phyloP scores from a whole-genome alignment of 805 yeast genomes.

The Ogataea neopini region DNA sequence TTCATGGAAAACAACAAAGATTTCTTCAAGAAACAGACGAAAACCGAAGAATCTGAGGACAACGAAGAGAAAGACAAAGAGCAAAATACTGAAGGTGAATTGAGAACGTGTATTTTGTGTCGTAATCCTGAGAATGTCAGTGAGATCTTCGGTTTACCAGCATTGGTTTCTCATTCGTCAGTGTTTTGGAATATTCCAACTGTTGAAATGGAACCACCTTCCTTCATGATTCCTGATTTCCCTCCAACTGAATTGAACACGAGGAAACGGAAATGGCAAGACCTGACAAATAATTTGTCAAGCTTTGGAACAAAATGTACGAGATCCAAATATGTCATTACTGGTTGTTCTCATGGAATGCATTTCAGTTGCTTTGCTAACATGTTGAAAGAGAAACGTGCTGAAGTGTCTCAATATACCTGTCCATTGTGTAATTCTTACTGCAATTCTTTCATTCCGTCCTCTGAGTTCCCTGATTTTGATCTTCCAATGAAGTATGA shows the following conservation, averaged over 20 bases:
- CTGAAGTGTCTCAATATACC: constrained; percentile 29
- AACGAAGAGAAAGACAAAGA: constrained; percentile 23
- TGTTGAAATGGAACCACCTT: constrained; percentile 31
- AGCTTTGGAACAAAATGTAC: constrained; percentile 34
- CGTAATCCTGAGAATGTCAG: constrained; percentile 49
- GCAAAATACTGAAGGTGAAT: constrained; percentile 16
- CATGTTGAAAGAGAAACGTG: constrained; percentile 28
- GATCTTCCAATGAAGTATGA: constrained; percentile 25
- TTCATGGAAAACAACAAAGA: constrained; percentile 44
- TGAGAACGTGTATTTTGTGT: constrained; percentile 55
- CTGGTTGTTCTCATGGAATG: constrained; percentile 56
- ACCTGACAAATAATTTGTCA: constrained; percentile 28
- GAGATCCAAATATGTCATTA: constrained; percentile 34
- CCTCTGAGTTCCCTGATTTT: constrained; percentile 34
- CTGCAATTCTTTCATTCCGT: constrained; percentile 47
- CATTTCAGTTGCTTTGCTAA: constrained; percentile 46
- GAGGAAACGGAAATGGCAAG: constrained; percentile 20
- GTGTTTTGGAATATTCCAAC: constrained; percentile 50
- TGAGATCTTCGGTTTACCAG: constrained; percentile 61
- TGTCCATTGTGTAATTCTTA: constrained; percentile 55
- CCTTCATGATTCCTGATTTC: constrained; percentile 27
- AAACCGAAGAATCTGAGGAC: constrained; percentile 13
- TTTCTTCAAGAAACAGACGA: constrained; percentile 20
- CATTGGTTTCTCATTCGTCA: constrained; percentile 46
- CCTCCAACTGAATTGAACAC: constrained; percentile 7